Evolutionary conservation across 495 filamentous ascomycete species (phyloP), one percentile per base, ranked within the genome.

Genomic region (Letharia lupina): DNA sequence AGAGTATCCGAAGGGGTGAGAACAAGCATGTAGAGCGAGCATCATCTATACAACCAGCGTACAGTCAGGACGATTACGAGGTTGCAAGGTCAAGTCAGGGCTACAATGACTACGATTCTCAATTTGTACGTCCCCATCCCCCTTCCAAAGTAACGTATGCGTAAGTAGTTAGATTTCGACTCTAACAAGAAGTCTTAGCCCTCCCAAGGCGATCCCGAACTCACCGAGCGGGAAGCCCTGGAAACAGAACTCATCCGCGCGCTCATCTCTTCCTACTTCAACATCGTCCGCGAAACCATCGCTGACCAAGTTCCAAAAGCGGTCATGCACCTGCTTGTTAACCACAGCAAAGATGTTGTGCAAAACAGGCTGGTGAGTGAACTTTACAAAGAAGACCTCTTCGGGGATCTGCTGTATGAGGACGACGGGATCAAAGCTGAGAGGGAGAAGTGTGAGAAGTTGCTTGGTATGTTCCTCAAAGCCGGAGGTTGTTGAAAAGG

Each of bases 261-360:
- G 42, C 82, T 98, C 44, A 98, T 98, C 70, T 93, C 89, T 62
- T 96, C 91, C 2, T 98, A 98, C 76, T 98, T 98, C 82, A 93
- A 96, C 72, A 98, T 98, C 69, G 94, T 98, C 15, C 89, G 94
- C 62, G 94, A 98, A 74, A 91, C 90, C 47, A 96, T 97, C 70
- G 93, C 93, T 35, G 94, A 98, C 72, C 93, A 98, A 76, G 95
- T 98, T 28, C 94, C 94, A 59, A 98, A 98, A 78, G 94, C 94
- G 2, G 89, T 98, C 70, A 98, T 98, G 94, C 94, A 98, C 73
- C 87, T 98, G 15, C 86, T 98, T 57, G 94, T 98, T 70, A 98
- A 98, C 77, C 90, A 96, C 78, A 94, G 90, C 75, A 98, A 97
- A 75, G 94, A 98, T 68, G 93, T 90, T 7, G 91, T 98, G 41